Percentiles rank a stretch among this genome's conserved stretches.
Conservation (phyloP, 768 basidiomycete species). For the Podaxis mareebaensis region DNA sequence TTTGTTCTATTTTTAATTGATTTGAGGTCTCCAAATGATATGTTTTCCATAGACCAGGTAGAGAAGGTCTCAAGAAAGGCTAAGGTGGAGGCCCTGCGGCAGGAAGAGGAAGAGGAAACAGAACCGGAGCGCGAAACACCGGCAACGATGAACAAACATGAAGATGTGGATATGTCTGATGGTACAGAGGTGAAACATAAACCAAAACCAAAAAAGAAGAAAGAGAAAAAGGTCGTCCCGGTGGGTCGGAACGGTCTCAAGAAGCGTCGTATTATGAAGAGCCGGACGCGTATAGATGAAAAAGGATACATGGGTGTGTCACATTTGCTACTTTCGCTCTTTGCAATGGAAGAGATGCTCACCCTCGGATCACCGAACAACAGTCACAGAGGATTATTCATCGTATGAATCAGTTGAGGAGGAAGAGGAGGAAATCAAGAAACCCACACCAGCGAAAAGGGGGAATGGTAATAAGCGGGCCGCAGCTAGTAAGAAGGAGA, state of each 20-base stretch:
- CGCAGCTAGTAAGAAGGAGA: constrained; percentile 9
- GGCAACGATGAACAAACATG: constrained; percentile 27
- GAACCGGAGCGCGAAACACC: constrained; percentile 18
- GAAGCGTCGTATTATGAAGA: constrained; percentile 68
- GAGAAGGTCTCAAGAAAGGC: constrained; percentile 27
- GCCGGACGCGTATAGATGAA: constrained; percentile 51
- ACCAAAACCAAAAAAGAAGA: constrained; percentile 48
- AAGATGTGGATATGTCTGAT: constrained; percentile 41
- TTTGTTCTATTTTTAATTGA: not conserved
- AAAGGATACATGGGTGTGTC: constrained; percentile 75
- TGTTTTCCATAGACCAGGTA: constrained; percentile 31
- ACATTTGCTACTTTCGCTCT: not conserved
- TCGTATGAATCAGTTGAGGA: constrained; percentile 79
- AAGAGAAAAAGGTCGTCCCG: constrained; percentile 64
- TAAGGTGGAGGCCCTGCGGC: not conserved
- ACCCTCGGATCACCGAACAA: constrained; percentile 12
- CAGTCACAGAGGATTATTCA: constrained; percentile 79
- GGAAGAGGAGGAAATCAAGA: constrained; percentile 32
- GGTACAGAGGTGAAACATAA: constrained; percentile 34
- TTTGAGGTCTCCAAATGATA: constrained; percentile 1
- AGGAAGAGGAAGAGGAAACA: constrained; percentile 27
- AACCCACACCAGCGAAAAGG: constrained; percentile 2
- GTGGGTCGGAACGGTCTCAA: constrained; percentile 77
- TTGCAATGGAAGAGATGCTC: constrained; percentile 1
- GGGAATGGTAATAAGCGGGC: constrained; percentile 14